These are phyloP conservation scores for Phytophthora pini DNA, from an alignment of 352 stramenopile genomes.

Conservation along the genomic window DNA sequence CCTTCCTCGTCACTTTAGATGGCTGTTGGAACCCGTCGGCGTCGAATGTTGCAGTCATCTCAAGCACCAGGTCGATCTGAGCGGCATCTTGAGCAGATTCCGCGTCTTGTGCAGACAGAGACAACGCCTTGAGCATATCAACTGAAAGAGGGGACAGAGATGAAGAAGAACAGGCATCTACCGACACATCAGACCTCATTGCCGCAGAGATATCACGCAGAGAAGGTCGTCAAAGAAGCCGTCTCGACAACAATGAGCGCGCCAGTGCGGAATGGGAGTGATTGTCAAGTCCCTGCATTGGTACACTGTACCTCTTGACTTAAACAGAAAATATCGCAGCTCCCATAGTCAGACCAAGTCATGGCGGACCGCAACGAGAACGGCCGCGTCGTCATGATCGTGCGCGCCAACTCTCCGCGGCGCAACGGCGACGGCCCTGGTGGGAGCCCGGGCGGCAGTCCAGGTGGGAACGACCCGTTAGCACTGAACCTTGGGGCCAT, in stretches of 20 bases:
- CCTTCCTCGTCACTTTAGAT: slow-evolving; percentile 37
- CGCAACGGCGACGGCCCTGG: slow-evolving; percentile 16
- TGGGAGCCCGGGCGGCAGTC: slow-evolving; percentile 20
- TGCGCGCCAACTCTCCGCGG: slow-evolving; percentile 69
- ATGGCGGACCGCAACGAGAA: slow-evolving; percentile 48
- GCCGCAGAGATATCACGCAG: slow-evolving; percentile 10
- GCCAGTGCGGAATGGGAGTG: slow-evolving; percentile 4
- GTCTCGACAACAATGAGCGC: slow-evolving; percentile 14
- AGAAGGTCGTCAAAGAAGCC: neutral
- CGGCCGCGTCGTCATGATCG: slow-evolving; percentile 83
- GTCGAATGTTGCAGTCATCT: slow-evolving; percentile 54
- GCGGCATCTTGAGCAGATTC: slow-evolving; percentile 14
- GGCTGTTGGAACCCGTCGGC: slow-evolving; percentile 49
- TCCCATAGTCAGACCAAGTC: slow-evolving; percentile 21
- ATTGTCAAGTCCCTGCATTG: too few relatives aligned
- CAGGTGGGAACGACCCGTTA: slow-evolving; percentile 29
- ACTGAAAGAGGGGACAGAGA: slow-evolving; percentile 25
- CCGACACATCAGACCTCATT: slow-evolving; percentile 1
- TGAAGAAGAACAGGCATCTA: slow-evolving; percentile 2
- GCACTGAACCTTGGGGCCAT: slow-evolving; percentile 67
- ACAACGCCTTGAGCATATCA: slow-evolving; percentile 19
- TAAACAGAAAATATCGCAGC: neutral
- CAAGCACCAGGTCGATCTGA: slow-evolving; percentile 57
- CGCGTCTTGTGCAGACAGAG: neutral
- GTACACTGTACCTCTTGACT: too few relatives aligned